Percentiles rank a stretch among this genome's conserved stretches.
Evolutionary conservation across 352 stramenopile species (phyloP).

Genomic region (Bremia lactucae): DNA sequence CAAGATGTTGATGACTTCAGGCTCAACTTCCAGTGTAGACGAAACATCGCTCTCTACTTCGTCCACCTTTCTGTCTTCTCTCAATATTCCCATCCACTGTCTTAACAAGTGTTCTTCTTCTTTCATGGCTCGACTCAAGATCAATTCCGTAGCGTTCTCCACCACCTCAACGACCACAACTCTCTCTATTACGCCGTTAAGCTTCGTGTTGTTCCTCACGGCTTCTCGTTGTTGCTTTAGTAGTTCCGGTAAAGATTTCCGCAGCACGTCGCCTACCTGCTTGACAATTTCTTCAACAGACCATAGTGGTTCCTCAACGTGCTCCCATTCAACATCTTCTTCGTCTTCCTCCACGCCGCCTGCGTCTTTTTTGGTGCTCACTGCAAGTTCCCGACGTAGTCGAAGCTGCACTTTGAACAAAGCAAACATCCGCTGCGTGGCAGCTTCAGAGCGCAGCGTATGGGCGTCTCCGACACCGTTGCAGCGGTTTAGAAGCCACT

Average conservation of each 20-base stretch:
- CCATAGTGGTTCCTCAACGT: slow-evolving; percentile 12
- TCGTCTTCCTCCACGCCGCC: slow-evolving; percentile 4
- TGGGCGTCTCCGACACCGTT: slow-evolving; percentile 27
- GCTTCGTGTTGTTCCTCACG: slow-evolving; percentile 12
- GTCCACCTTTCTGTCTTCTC: slow-evolving; percentile 20
- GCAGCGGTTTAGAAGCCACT: slow-evolving; percentile 54
- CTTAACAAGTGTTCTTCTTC: slow-evolving; percentile 27
- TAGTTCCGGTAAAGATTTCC: slow-evolving; percentile 19
- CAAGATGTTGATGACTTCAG: slow-evolving; percentile 5
- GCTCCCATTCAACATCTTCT: slow-evolving; percentile 4
- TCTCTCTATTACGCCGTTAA: slow-evolving; percentile 22
- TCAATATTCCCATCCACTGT: slow-evolving; percentile 34
- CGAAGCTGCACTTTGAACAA: slow-evolving; percentile 38
- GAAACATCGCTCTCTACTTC: slow-evolving; percentile 9
- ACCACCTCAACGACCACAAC: slow-evolving; percentile 44
- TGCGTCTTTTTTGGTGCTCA: slow-evolving; percentile 9
- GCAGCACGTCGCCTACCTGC: slow-evolving; percentile 26
- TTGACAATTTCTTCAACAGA: slow-evolving; percentile 22
- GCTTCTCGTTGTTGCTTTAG: slow-evolving; percentile 11
- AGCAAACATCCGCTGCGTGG: slow-evolving; percentile 22
- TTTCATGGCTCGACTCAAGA: slow-evolving; percentile 34
- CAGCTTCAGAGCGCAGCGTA: slow-evolving; percentile 18
- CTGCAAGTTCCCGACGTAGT: slow-evolving; percentile 32
- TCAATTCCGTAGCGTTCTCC: slow-evolving; percentile 53
- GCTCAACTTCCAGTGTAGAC: not conserved